Base-by-base conservation (phyloP, 106 monocot genomes). In the Phalaenopsis equestris region DNA sequence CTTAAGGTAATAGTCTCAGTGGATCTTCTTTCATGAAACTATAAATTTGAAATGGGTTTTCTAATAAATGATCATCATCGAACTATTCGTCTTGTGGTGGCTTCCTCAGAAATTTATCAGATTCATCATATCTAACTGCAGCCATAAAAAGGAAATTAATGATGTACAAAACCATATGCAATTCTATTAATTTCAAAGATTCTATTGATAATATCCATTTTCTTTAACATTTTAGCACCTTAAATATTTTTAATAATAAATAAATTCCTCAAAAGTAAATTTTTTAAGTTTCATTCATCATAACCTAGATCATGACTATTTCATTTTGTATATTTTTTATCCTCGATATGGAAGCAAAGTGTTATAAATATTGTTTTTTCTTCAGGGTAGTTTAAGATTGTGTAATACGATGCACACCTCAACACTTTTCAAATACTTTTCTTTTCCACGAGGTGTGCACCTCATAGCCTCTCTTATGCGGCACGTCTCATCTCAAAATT, bases 1-100 rank as follows among this genome's bases (percentile, higher is more conserved):
- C 86, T 89, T 76, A 72, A 77, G 88, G 91, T 94, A 87, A 81
- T 84, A 48, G 19, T 72, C 45, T 73, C 39, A 61, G 4, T 75
- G 42, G 36, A 43, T 41, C 23, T 17, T 36, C 9, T 11, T 72
- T 5, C 42, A 48, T 36, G 55, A 45, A 73, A 14, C 70, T 37
- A 18, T 36, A 37, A 67, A 17, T 24, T 80, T 52, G 70, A 37
- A 47, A 49, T 72, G 43, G 41, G 16, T 45, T 12, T 39, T 24
- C 1, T 70, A 70, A 39, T 2, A 15, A 38, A 12, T 70, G 1
- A 14, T 70, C 39, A 23, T 70, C 3, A 38, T 39, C 39, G 11
- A 38, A 39, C 24, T 65, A 6, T 24, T 23, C 24, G 23, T 10
- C 6, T 65, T 65, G 7, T 23, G 21, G 64, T 23, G 24, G 21